These are phyloP conservation scores for Fusarium proliferatum DNA, from an alignment of 2,329 filamentous ascomycete genomes.

Conservation along the genomic window DNA sequence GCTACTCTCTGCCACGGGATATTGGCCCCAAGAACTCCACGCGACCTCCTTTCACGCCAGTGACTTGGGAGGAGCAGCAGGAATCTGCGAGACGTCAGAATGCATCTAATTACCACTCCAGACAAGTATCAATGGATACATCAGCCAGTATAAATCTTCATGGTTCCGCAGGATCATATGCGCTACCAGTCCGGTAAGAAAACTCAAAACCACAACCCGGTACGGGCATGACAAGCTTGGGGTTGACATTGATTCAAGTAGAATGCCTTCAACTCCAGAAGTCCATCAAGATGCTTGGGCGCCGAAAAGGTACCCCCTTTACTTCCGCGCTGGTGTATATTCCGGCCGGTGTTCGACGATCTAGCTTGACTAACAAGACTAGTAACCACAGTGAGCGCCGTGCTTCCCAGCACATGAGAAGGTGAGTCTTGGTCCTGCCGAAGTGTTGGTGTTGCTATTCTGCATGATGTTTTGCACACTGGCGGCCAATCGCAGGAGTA, in stretches of 20 bases:
- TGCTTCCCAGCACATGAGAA: slow-evolving; percentile 35
- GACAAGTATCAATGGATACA: slow-evolving; percentile 49
- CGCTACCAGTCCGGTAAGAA: slow-evolving; percentile 44
- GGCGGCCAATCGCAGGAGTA: background rate
- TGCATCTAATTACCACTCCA: slow-evolving; percentile 42
- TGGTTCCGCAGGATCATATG: slow-evolving; percentile 29
- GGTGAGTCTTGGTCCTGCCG: slow-evolving; percentile 19
- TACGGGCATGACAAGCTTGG: background rate
- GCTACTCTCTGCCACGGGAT: slow-evolving; percentile 59
- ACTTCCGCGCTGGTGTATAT: background rate
- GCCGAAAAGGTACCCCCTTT: slow-evolving; percentile 33
- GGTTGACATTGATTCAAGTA: slow-evolving; percentile 29
- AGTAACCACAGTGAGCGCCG: slow-evolving; percentile 31
- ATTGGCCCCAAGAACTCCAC: slow-evolving; percentile 52
- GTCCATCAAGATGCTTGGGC: slow-evolving; percentile 35
- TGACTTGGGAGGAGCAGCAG: slow-evolving; percentile 43
- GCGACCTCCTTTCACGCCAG: slow-evolving; percentile 32
- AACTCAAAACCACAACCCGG: background rate
- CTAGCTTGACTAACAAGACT: slow-evolving; percentile 6
- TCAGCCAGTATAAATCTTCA: slow-evolving; percentile 25
- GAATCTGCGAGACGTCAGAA: slow-evolving; percentile 28
- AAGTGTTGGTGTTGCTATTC: background rate
- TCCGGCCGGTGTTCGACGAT: background rate
- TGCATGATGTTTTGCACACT: background rate
- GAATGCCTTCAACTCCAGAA: slow-evolving; percentile 39